Percentiles rank a stretch among this genome's conserved stretches.
phyloP scores from a whole-genome alignment of 1,284 basidiomycete species.

The Ceraceosorus bombacis region DNA sequence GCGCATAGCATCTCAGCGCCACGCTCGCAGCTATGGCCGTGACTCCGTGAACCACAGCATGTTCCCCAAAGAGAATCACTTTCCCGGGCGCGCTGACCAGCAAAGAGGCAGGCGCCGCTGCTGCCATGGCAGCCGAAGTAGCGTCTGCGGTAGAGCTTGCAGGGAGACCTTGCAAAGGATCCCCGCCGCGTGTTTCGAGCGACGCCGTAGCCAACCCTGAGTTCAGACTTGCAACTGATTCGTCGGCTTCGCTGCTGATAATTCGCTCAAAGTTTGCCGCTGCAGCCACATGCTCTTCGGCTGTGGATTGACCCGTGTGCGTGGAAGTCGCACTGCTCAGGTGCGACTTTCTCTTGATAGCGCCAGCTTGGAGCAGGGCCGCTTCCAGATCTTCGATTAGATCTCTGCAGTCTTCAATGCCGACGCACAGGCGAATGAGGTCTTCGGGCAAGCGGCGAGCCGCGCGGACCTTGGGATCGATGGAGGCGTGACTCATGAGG shows the following conservation, averaged over 20 bases:
- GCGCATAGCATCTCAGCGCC: conserved; percentile 87
- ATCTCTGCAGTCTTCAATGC: conserved; percentile 90
- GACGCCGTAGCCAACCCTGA: conserved; percentile 11
- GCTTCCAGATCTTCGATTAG: conserved; percentile 89
- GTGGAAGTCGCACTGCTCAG: conserved; percentile 10
- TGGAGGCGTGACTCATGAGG: conserved; percentile 98
- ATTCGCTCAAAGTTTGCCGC: conserved; percentile 13
- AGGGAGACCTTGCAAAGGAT: conserved; percentile 20
- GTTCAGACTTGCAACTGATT: background rate
- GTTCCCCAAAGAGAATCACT: conserved; percentile 96
- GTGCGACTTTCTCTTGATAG: conserved; percentile 54
- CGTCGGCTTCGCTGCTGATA: conserved; percentile 23
- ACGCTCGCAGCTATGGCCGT: conserved; percentile 92
- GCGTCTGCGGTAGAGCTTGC: background rate
- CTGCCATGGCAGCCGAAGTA: background rate
- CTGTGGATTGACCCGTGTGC: conserved; percentile 16
- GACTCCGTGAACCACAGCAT: conserved; percentile 95
- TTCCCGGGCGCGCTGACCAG: conserved; percentile 70
- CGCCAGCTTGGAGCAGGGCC: conserved; percentile 83
- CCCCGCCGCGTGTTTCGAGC: conserved; percentile 38
- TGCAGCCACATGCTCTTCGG: conserved; percentile 14
- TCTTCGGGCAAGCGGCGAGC: conserved; percentile 93
- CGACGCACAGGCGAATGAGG: conserved; percentile 93
- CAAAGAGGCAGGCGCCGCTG: conserved; percentile 9
- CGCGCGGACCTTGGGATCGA: conserved; percentile 83